Evolutionary conservation across 2,329 filamentous ascomycete genomes (phyloP).

Genomic region (Xylaria sp.): DNA sequence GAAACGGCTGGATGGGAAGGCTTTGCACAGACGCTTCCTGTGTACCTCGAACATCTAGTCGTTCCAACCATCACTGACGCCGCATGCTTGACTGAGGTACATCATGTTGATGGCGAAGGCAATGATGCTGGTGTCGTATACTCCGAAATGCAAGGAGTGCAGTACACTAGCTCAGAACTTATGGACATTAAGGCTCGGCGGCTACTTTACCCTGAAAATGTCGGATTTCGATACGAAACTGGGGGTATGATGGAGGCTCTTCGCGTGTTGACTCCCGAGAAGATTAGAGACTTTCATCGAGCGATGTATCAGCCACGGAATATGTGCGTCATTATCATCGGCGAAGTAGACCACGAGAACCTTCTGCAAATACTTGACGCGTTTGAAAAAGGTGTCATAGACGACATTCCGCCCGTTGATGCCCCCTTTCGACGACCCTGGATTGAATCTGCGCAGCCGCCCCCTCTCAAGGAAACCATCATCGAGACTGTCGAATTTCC

Average conservation of each 20-base stretch:
- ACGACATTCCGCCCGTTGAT: constrained; percentile 77
- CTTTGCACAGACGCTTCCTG: constrained; percentile 90
- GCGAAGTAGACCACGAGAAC: constrained; percentile 83
- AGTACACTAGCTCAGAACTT: constrained; percentile 82
- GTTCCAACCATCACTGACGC: constrained; percentile 91
- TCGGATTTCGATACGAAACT: constrained; percentile 97
- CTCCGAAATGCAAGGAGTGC: constrained; percentile 96
- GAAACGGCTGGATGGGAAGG: constrained; percentile 97
- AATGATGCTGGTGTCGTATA: constrained; percentile 98
- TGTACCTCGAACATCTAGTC: constrained; percentile 94
- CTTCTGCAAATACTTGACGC: constrained; percentile 81
- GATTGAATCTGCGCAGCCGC: constrained; percentile 84
- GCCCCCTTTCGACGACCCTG: constrained; percentile 85
- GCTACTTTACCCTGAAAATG: constrained; percentile 82
- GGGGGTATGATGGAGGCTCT: constrained; percentile 95
- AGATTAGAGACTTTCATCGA: constrained; percentile 91
- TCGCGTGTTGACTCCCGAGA: constrained; percentile 81
- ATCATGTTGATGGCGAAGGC: constrained; percentile 91
- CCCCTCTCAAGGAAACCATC: constrained; percentile 71
- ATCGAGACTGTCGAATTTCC: constrained; percentile 87
- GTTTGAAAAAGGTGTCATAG: constrained; percentile 86
- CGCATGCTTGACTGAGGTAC: constrained; percentile 92
- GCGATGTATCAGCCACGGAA: constrained; percentile 99
- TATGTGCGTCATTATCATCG: constrained; percentile 87
- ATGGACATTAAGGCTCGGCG: constrained; percentile 85